Evolutionary conservation across 1,284 basidiomycete species (phyloP), one percentile per base, ranked within the genome.

Genomic region (Mixia osmundae): DNA sequence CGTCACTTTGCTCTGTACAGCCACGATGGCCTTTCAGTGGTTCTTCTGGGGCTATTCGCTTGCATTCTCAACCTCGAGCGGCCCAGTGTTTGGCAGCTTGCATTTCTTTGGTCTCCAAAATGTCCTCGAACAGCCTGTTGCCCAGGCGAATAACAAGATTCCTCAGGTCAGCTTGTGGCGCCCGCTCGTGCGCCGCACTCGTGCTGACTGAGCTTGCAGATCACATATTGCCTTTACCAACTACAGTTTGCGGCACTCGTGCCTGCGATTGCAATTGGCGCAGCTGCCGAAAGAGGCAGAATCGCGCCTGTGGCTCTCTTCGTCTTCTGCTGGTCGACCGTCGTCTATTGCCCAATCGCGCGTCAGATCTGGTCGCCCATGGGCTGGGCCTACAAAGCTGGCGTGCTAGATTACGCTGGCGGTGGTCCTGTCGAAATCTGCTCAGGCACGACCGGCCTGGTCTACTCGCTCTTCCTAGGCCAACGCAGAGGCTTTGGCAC

Each of bases 351-450:
- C 47, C 75, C 76, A 1, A 59, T 82, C 30, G 72, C 80, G 0
- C 77, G 72, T 60, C 89, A 85, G 85, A 83, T 83, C 0, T 95
- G 87, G 83, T 85, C 80, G 57, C 43, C 68, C 29, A 69, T 72
- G 39, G 83, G 85, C 7, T 94, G 83, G 83, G 83, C 19, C 18
- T 35, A 5, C 8, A 15, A n/a, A n/a, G 4, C 43, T 43, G 28
- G 32, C 24, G 38, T 75, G 27, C 73, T 83, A 46, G 82, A 87
- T 56, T 87, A 83, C 46, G 85, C 87, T 64, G 80, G 83, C 33
- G 83, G 83, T 29, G 80, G 79, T 6, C 85, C 85, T 22, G 80
- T 91, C 49, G 82, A 94, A 57, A 82, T 91, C 46, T 76, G 76
- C 33, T 83, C 77, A 39, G 85, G 85, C 31, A 69, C 79, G 30